Evolutionary conservation across 805 yeast species (phyloP).

Genomic region (Lachancea meyersii): DNA sequence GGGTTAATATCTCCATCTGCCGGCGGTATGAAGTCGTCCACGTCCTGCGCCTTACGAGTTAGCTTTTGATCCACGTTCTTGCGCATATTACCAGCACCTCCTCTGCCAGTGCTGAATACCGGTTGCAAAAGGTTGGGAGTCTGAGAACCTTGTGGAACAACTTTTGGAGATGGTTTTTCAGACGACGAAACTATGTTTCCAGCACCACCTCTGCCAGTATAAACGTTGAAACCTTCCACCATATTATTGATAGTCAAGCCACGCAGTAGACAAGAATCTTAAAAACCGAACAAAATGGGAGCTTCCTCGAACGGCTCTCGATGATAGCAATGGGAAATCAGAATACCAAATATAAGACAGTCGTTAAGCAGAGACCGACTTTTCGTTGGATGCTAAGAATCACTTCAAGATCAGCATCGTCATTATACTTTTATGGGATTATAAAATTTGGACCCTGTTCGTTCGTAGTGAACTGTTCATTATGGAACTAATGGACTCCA

Average conservation of each 20-base stretch:
- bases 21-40: conserved; percentile 37
- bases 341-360: too few relatives aligned
- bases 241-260: neutral
- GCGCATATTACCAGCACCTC: conserved; percentile 74
- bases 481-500: too few relatives aligned
- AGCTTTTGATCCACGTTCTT: conserved; percentile 51
- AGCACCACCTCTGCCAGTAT: conserved; percentile 80
- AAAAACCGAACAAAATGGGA: neutral
- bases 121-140: conserved; percentile 54
- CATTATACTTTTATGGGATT: too few relatives aligned
- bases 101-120: conserved; percentile 66
- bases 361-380: too few relatives aligned
- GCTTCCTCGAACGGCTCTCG: neutral
- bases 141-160: conserved; percentile 52
- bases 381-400: too few relatives aligned
- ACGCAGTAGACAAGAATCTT: neutral
- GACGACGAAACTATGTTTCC: conserved; percentile 52
- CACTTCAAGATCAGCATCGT: neutral
- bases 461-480: neutral
- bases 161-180: conserved; percentile 46
- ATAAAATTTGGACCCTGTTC: neutral
- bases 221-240: conserved; percentile 11
- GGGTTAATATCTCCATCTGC: conserved; percentile 10
- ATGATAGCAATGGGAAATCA: neutral
- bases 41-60: conserved; percentile 62